Percentiles rank a stretch among this genome's conserved stretches.
Evolutionary conservation across 75 land plant species (phyloP).

Genomic region (Larix kaempferi): DNA sequence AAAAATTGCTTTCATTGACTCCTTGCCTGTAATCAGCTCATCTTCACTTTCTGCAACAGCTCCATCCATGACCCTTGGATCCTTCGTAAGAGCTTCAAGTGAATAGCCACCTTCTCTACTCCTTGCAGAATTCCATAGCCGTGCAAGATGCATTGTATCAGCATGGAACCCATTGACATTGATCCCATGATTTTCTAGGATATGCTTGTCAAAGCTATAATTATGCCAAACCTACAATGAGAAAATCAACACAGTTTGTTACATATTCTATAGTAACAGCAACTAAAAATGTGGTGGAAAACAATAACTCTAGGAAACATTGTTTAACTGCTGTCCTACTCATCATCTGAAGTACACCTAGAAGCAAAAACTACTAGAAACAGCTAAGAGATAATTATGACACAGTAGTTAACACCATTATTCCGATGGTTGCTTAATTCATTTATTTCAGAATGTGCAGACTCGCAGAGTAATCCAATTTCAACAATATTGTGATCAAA

Average conservation of each 20-base stretch:
- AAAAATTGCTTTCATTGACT: constrained; percentile 83
- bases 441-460: background rate
- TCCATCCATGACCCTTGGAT: constrained; percentile 61
- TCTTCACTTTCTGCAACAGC: constrained; percentile 9
- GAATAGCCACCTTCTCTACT: constrained; percentile 76
- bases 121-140: constrained; percentile 89
- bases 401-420: background rate
- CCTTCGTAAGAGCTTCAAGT: constrained; percentile 78
- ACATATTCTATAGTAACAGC: background rate
- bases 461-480: background rate
- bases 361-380: background rate
- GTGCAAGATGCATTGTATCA: constrained; percentile 97
- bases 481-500: no score
- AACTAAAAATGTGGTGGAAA: background rate
- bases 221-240: constrained; percentile 92
- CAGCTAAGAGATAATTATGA: background rate
- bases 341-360: background rate
- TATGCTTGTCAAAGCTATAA: constrained; percentile 90
- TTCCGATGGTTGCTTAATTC: background rate
- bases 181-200: constrained; percentile 84
- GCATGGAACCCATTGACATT: constrained; percentile 81
- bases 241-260: background rate
- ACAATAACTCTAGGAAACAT: no score
- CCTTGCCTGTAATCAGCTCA: constrained; percentile 51
- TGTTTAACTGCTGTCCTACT: background rate